Conservation (phyloP, 2,329 filamentous ascomycete genomes). For the Neofusicoccum parvum region DNA sequence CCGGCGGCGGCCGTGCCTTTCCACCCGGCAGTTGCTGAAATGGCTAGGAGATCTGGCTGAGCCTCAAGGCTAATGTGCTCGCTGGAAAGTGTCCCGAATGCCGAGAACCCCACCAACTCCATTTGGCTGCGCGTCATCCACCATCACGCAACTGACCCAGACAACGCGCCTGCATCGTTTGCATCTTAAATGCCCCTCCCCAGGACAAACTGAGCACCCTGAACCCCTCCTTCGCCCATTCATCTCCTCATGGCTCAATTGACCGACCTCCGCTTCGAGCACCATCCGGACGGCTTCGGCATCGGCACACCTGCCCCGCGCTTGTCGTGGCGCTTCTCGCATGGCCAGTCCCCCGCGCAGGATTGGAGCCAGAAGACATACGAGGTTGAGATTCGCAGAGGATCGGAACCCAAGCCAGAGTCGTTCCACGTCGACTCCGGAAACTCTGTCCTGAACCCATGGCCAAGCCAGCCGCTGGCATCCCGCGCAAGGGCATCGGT, state of each 20-base stretch:
- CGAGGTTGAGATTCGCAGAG: slow-evolving; percentile 43
- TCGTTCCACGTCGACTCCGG: slow-evolving; percentile 37
- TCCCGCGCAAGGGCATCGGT: slow-evolving; percentile 33
- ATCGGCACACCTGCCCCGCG: slow-evolving; percentile 49
- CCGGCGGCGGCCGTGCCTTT: no score
- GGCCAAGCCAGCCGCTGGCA: slow-evolving; percentile 42
- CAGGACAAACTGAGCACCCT: no score
- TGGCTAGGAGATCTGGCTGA: no score
- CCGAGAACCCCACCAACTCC: no score
- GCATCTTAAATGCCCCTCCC: no score
- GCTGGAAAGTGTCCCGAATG: no score
- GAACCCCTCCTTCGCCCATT: no score
- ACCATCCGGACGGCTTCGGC: slow-evolving; percentile 46
- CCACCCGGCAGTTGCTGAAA: no score
- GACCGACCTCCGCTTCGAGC: slow-evolving; percentile 44
- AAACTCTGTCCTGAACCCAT: slow-evolving; percentile 47
- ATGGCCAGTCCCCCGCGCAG: slow-evolving; percentile 35
- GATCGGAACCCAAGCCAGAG: not conserved
- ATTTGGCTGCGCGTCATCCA: no score
- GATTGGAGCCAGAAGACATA: slow-evolving; percentile 51
- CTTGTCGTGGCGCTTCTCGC: slow-evolving; percentile 50
- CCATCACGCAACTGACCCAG: no score
- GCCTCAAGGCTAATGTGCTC: no score
- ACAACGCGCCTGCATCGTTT: no score
- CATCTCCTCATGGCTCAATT: not conserved